Evolutionary conservation across 805 yeast genomes (phyloP).

Genomic region (Saccharomycopsis sp.): DNA sequence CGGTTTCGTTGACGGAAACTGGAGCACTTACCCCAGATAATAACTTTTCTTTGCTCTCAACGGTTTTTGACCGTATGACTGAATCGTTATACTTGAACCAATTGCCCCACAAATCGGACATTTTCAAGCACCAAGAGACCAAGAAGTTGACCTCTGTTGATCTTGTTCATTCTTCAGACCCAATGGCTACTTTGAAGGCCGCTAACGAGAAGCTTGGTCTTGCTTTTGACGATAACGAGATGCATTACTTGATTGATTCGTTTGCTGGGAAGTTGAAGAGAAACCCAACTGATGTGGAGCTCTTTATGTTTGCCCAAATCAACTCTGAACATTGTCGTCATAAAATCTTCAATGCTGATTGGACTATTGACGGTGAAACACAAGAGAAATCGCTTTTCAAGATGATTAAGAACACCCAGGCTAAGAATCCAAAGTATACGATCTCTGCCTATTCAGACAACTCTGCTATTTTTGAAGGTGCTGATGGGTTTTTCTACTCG

Average conservation of each 20-base stretch:
- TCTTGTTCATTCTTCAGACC: slow-evolving; percentile 40
- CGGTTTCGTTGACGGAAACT: slow-evolving; percentile 3
- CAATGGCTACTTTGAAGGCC: slow-evolving; percentile 51
- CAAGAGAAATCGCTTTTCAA: slow-evolving; percentile 75
- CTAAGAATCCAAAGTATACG: slow-evolving; percentile 70
- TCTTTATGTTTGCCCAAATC: slow-evolving; percentile 99
- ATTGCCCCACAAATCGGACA: slow-evolving; percentile 59
- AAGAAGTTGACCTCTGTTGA: slow-evolving; percentile 77
- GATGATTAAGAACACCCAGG: slow-evolving; percentile 94
- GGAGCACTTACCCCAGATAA: slow-evolving; percentile 38
- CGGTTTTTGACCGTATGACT: slow-evolving; percentile 92
- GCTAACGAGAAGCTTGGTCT: slow-evolving; percentile 85
- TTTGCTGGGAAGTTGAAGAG: slow-evolving; percentile 71
- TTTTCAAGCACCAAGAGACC: slow-evolving; percentile 65
- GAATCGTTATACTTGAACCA: slow-evolving; percentile 55
- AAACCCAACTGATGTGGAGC: slow-evolving; percentile 95
- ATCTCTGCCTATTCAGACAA: slow-evolving; percentile 94
- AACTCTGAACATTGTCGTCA: slow-evolving; percentile 99
- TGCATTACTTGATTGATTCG: slow-evolving; percentile 77
- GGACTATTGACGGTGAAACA: slow-evolving; percentile 85
- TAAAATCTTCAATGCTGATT: slow-evolving; percentile 95
- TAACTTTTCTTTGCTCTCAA: slow-evolving; percentile 53
- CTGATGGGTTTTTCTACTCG: slow-evolving; percentile 53
- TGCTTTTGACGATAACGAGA: slow-evolving; percentile 93
- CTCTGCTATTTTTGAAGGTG: slow-evolving; percentile 93